These are phyloP conservation scores for Pezicula neosporulosa DNA, from an alignment of 2,329 filamentous ascomycete genomes.

Conservation along the genomic window DNA sequence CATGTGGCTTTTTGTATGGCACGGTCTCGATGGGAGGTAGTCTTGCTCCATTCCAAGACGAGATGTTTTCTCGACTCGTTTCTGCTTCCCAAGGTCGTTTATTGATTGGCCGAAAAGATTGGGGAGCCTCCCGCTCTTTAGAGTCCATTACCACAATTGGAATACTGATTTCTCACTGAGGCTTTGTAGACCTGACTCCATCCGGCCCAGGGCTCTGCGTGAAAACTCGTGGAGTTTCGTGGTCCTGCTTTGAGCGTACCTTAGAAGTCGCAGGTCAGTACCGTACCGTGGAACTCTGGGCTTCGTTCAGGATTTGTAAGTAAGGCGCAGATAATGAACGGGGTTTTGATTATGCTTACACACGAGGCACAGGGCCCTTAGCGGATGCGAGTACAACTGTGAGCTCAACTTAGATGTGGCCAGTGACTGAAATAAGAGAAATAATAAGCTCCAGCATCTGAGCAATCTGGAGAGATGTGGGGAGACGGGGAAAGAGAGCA, in stretches of 20 bases:
- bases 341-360: constrained; percentile 21
- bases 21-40: constrained; percentile 23
- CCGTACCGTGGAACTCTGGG: background rate
- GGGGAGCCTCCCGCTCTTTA: constrained; percentile 23
- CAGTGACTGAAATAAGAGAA: no score
- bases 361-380: constrained; percentile 1
- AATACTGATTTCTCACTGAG: constrained; percentile 20
- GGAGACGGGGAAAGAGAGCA: constrained; percentile 1
- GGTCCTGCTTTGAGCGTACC: constrained; percentile 1
- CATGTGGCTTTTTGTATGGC: constrained; percentile 1
- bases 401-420: no score
- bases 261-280: constrained; percentile 1
- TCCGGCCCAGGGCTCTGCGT: constrained; percentile 28
- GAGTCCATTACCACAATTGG: constrained; percentile 26
- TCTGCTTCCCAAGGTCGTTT: constrained; percentile 27
- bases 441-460: constrained; percentile 1
- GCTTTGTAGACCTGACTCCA: constrained; percentile 18
- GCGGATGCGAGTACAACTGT: no score
- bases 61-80: constrained; percentile 7
- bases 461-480: background rate
- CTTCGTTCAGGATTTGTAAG: constrained; percentile 10
- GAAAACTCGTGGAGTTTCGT: background rate
- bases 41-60: constrained; percentile 14
- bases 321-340: background rate
- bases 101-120: constrained; percentile 19